Base-by-base conservation (phyloP, 805 yeast species). In the Yamadazyma tumulicola region DNA sequence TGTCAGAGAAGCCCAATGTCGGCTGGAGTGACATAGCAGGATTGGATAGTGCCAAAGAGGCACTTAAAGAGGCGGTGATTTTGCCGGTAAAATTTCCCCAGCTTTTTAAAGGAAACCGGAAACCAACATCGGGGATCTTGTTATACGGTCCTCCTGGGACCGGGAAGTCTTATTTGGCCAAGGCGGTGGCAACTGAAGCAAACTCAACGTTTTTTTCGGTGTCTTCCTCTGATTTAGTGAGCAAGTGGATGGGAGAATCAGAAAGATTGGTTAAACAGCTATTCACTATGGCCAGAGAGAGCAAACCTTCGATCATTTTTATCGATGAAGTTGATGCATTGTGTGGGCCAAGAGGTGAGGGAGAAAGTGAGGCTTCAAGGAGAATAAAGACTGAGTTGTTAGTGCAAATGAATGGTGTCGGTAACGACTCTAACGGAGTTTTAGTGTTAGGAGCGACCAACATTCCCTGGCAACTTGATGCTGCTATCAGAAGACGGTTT, bases 201-300 rank as follows among this genome's bases (percentile, higher is more conserved):
- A 88, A 91, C 57, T 86, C 97, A 0, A 93, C 98, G 0, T 93
- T 93, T 51, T 93, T 93, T 62, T 85, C 96, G 2, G 95, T 93
- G 1, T 83, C 95, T n/a, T 87, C 96, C 0, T 85, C 95, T 10
- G 98, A 93, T 59, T 73, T 93, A 50, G 97, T 93, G 3, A 83
- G 95, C 46, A 93, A 93, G 60, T 93, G 98, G 98, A 91, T 91
- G 97, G 98, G 98, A 50, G 98, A 93, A 59, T 81, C 94, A 17
- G 98, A 93, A 61, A 79, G 97, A 60, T 75, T 93, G 38, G 97
- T 93, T 18, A 93, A 91, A 59, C 97, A 93, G 55, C 71, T 93
- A 44, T 93, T 93, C 61, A 75, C 82, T 21, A 86, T 91, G 95
- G 98, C 98, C 4, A 74, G 98, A 46, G 98, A 93, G 58, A 85